Evolutionary conservation across 2,329 filamentous ascomycete genomes (phyloP).

Genomic region (Apiospora marii): DNA sequence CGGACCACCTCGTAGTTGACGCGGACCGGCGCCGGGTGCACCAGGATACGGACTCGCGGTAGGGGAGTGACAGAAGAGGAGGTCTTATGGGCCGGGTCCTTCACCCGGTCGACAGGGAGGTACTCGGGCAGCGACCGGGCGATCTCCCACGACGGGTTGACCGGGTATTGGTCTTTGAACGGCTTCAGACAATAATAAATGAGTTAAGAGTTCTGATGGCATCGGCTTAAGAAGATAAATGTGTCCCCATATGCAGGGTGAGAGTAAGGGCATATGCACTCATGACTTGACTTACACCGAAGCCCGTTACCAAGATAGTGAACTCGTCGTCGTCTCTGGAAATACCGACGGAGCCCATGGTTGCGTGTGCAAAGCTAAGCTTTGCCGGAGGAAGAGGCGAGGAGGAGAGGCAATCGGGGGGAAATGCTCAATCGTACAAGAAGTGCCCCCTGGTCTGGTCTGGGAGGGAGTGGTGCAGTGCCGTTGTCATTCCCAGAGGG

Average conservation of each 20-base stretch:
- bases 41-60: slow-evolving; percentile 66
- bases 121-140: slow-evolving; percentile 71
- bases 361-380: not conserved
- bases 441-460: not conserved
- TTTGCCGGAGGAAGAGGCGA: not conserved
- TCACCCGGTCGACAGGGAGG: slow-evolving; percentile 61
- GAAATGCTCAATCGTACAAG: not conserved
- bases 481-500: not conserved
- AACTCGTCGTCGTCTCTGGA: slow-evolving; percentile 56
- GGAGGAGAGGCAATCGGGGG: not conserved
- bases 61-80: not conserved
- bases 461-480: not conserved
- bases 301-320: slow-evolving; percentile 68
- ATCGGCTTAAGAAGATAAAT: no score
- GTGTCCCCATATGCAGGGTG: no score
- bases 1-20: slow-evolving; percentile 76
- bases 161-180: slow-evolving; percentile 73
- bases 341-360: slow-evolving; percentile 42
- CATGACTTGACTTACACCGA: slow-evolving; percentile 55
- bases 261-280: not conserved
- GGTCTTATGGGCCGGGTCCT: slow-evolving; percentile 42
- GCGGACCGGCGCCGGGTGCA: slow-evolving; percentile 71
- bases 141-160: slow-evolving; percentile 86
- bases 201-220: not conserved
- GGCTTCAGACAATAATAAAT: slow-evolving; percentile 57